A percentile compares a stretch with the other conserved stretches of the same genome.
phyloP scores from a whole-genome alignment of 1,139 yeast species.

The Scheffersomyces illinoinensis region DNA sequence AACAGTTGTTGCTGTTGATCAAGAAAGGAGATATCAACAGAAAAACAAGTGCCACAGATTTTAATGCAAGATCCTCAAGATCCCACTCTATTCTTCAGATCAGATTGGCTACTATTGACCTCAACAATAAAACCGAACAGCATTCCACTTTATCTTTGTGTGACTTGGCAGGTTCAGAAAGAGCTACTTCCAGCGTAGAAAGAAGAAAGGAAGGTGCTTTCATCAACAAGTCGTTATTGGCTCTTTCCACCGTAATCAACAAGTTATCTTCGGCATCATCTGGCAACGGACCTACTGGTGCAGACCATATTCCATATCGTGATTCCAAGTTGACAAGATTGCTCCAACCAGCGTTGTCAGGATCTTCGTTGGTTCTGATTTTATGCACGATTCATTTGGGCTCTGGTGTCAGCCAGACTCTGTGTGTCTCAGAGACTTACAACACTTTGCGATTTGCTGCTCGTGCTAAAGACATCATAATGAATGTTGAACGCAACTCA shows the following conservation, averaged over 20 bases:
- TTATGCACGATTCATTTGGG: constrained; percentile 82
- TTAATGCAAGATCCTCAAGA: constrained; percentile 80
- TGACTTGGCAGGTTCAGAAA: constrained; percentile 95
- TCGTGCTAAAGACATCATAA: constrained; percentile 81
- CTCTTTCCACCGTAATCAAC: constrained; percentile 86
- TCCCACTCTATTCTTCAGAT: constrained; percentile 91
- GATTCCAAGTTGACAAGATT: constrained; percentile 89
- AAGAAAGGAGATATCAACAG: constrained; percentile 72
- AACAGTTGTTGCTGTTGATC: constrained; percentile 63
- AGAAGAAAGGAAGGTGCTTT: constrained; percentile 91
- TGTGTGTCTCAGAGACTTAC: constrained; percentile 71
- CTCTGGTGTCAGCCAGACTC: constrained; percentile 23
- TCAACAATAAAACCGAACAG: constrained; percentile 41
- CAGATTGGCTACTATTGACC: constrained; percentile 48
- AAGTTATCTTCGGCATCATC: constrained; percentile 54
- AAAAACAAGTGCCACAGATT: constrained; percentile 87
- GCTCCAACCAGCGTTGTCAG: constrained; percentile 89
- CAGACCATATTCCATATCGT: constrained; percentile 83
- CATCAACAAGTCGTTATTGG: constrained; percentile 85
- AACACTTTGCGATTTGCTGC: constrained; percentile 92
- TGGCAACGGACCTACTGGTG: constrained; percentile 10
- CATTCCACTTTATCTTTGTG: constrained; percentile 78
- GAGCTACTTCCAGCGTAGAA: constrained; percentile 79
- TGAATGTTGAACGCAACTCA: constrained; percentile 63
- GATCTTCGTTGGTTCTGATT: constrained; percentile 81